phyloP scores from a whole-genome alignment of 2,329 filamentous ascomycete genomes.

The Xylariaceae sp. region DNA sequence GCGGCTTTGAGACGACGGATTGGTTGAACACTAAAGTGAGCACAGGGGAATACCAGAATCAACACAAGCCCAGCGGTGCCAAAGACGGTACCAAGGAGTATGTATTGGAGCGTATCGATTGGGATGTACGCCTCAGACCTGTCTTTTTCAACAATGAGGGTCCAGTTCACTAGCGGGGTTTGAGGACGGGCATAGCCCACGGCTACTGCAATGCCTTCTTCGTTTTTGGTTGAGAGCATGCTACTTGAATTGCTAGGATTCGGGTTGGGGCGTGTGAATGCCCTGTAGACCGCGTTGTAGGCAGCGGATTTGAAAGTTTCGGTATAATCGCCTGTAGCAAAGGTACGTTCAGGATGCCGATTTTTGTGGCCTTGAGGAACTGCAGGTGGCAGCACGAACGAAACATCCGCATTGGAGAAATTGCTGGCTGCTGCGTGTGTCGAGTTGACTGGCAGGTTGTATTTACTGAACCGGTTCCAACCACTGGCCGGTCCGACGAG shows the following conservation, averaged over 20 bases:
- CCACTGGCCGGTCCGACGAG: constrained; percentile 63
- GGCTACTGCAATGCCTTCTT: constrained; percentile 65
- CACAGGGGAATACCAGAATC: constrained; percentile 70
- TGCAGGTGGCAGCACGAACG: constrained; percentile 58
- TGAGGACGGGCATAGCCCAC: constrained; percentile 74
- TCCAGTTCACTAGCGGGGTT: constrained; percentile 72
- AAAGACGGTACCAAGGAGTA: constrained; percentile 81
- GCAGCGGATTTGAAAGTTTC: constrained; percentile 53
- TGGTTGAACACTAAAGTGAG: constrained; percentile 76
- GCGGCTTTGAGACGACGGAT: constrained; percentile 73
- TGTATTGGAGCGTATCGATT: constrained; percentile 70
- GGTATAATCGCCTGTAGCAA: constrained; percentile 39
- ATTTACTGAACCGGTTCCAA: constrained; percentile 60
- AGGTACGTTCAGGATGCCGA: constrained; percentile 46
- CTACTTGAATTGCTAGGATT: constrained; percentile 65
- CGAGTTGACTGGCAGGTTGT: constrained; percentile 42
- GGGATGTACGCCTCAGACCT: constrained; percentile 71
- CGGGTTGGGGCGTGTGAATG: constrained; percentile 50
- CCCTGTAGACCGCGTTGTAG: constrained; percentile 61
- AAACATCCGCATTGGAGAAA: constrained; percentile 45
- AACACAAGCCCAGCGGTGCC: constrained; percentile 72
- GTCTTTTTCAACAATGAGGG: constrained; percentile 73
- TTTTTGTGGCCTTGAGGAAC: constrained; percentile 36
- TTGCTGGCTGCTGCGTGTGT: constrained; percentile 35
- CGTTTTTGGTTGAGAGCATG: constrained; percentile 66